phyloP scores from a whole-genome alignment of 2,329 filamentous ascomycete species.

The Arthrobotrys musiformis region DNA sequence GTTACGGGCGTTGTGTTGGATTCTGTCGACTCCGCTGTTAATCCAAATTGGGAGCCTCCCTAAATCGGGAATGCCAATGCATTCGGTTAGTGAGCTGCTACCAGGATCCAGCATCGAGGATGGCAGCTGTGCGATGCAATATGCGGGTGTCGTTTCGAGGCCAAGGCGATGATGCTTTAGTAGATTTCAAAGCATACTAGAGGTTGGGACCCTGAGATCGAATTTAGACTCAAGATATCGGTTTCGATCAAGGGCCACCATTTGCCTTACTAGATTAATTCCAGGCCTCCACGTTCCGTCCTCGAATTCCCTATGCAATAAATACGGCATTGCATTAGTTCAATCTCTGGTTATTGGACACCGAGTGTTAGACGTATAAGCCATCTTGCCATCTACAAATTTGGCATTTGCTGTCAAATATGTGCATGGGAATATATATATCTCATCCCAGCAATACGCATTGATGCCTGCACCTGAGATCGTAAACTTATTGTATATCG shows the following conservation, averaged over 20 bases:
- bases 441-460: neutral
- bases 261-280: neutral
- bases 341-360: neutral
- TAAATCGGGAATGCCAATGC: slow-evolving; percentile 27
- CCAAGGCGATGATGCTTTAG: neutral
- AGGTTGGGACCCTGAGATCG: neutral
- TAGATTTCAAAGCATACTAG: neutral
- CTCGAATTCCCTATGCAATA: neutral
- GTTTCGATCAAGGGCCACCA: neutral
- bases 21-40: slow-evolving; percentile 32
- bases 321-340: neutral
- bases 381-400: neutral
- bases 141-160: neutral
- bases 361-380: neutral
- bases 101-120: slow-evolving; percentile 4
- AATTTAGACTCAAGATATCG: neutral
- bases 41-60: slow-evolving; percentile 7
- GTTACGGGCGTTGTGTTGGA: slow-evolving; percentile 40
- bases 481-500: neutral
- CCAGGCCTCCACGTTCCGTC: neutral
- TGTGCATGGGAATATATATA: neutral
- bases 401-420: neutral
- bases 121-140: neutral
- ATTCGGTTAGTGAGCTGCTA: slow-evolving; percentile 27
- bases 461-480: neutral